Evolutionary conservation across 495 filamentous ascomycete species (phyloP).

Genomic region (Xylaria longipes): DNA sequence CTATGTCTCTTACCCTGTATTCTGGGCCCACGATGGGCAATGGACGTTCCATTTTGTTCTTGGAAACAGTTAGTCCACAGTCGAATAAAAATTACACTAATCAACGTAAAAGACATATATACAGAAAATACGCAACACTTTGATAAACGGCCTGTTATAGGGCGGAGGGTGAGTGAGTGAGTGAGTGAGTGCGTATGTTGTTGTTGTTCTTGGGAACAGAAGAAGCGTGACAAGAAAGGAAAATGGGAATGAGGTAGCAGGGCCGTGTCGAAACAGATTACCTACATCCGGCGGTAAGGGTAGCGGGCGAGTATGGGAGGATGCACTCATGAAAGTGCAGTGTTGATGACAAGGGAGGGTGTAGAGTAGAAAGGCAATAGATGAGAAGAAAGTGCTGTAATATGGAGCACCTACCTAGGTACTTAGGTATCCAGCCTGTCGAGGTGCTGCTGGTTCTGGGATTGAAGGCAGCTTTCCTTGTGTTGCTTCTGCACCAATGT

Average conservation of each 20-base stretch:
- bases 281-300: background rate
- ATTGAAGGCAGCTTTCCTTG: background rate
- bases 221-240: background rate
- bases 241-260: background rate
- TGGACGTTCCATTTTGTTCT: slow-evolving; percentile 11
- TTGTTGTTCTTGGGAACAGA: background rate
- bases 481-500: background rate
- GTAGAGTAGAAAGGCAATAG: background rate
- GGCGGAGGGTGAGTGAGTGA: background rate
- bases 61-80: background rate
- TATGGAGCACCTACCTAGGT: background rate
- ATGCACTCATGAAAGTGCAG: background rate
- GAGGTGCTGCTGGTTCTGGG: background rate
- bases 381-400: background rate
- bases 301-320: background rate
- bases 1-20: background rate
- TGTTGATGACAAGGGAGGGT: background rate
- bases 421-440: background rate
- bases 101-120: background rate
- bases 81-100: background rate
- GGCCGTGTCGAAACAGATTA: background rate
- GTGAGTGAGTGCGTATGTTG: no score
- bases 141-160: background rate
- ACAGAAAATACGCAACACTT: background rate
- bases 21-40: background rate